Evolutionary conservation across 1,139 yeast genomes (phyloP), one percentile per base, ranked within the genome.

Genomic region (Pichia sp.): DNA sequence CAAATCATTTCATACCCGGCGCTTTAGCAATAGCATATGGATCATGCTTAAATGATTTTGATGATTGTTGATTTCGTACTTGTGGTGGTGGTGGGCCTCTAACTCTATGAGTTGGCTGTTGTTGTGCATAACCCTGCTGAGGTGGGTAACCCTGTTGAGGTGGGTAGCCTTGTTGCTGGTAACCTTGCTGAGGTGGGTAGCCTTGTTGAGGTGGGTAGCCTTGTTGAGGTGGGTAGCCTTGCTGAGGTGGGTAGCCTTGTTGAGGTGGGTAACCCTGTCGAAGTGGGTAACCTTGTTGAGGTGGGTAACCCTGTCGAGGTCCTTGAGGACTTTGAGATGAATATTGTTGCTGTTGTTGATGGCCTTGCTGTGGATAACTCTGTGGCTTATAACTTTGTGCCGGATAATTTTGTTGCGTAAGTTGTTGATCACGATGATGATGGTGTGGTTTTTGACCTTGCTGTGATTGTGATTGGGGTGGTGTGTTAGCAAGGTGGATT

Each of bases 21-120:
- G 42, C 42, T 36, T 45, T 51, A 29, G 50, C 51, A 27, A 51
- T 25, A 1, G 56, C 55, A 30, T 54, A 53, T n/a, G 56, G 55
- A 46, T 51, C 56, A 42, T 53, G 56, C 29, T 53, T 53, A 23
- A 53, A 53, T 30, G 54, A 50, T 43, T 50, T 50, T 9, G 35
- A 38, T 7, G 46, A 25, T 24, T 26, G 25, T n/a, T 40, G 47
- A 18, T 30, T 45, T 24, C 30, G 50, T 26, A 46, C 48, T 39
- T 44, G 49, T 22, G 37, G 45, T 34, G 51, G 45, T 18, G 54
- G 53, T 42, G 48, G 46, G 8, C 53, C 34, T 35, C 41, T 18
- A 34, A 45, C 35, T 48, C 46, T 43, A 27, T 29, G 42, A 48
- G 43, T 30, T 40, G 34, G 41, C 13, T 22, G 37, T 12, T 27